Evolutionary conservation across 768 basidiomycete species (phyloP).

Genomic region (Naganishia antarctica): DNA sequence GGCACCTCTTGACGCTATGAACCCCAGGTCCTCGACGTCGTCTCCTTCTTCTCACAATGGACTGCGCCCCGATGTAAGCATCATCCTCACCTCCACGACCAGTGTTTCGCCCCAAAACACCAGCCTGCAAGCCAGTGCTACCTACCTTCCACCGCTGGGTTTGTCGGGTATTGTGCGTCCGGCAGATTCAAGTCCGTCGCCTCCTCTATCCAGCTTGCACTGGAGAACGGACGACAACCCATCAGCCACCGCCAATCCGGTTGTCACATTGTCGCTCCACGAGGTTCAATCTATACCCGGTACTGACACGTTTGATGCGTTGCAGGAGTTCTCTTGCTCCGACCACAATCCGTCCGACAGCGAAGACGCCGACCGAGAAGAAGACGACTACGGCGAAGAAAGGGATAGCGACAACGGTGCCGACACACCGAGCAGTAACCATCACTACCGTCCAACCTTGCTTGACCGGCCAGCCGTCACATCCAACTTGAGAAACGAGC

Average conservation of each 20-base stretch:
- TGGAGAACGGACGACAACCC: background rate
- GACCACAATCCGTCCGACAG: background rate
- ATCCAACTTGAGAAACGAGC: conserved; percentile 13
- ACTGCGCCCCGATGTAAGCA: background rate
- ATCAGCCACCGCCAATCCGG: conserved; percentile 4
- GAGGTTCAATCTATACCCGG: conserved; percentile 1
- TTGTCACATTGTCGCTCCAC: background rate
- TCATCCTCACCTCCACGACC: background rate
- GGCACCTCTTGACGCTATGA: background rate
- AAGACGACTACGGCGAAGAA: conserved; percentile 15
- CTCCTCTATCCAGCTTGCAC: conserved; percentile 1
- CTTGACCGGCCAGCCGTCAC: background rate
- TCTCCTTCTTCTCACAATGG: background rate
- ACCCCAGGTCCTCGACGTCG: background rate
- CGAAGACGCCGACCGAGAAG: background rate
- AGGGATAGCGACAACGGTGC: background rate
- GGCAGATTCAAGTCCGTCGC: background rate
- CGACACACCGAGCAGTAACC: background rate
- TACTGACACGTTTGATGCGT: conserved; percentile 10
- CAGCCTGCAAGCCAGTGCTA: background rate
- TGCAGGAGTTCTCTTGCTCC: conserved; percentile 9
- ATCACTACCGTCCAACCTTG: background rate
- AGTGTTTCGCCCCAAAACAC: background rate
- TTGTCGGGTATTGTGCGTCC: background rate
- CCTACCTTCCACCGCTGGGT: background rate